Base-by-base conservation (phyloP, 345 rosid species). In the Lepidium africanum region DNA sequence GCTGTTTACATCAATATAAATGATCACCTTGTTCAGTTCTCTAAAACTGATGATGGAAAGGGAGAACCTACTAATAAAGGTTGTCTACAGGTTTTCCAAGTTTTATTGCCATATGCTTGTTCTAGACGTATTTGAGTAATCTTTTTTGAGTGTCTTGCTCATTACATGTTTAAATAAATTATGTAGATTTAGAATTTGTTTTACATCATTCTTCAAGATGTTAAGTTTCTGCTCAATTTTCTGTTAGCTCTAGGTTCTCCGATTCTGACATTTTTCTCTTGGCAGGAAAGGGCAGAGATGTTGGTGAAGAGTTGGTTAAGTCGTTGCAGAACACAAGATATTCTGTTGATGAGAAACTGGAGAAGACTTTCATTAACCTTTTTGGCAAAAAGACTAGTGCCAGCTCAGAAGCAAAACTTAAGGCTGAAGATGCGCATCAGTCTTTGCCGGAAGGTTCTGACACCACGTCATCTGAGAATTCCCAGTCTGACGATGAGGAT, bases 1-100 rank as follows among this genome's bases (percentile, higher is more conserved):
- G 99, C 99, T 16, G 95, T 94, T 76, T 94, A 91, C 82, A 91
- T 91, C 77, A 83, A 88, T 80, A 85, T 91, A 69, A 90, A 91
- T 68, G 96, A 91, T 47, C 96, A 89, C 68, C 77, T 88, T 69
- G 95, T 94, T 71, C 97, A 94, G 76, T 94, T 72, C 59, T 91
- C 99, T 67, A 85, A 89, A 70, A 77, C 72, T 63, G 92, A 90
- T 45, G 75, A 79, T 56, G 92, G 81, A 72, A 78, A 70, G 45
- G 91, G 68, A 11, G 86, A 74, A 53, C 58, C 75, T 57, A 38
- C 80, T 46, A 70, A n/a, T 36, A 86, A 88, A 91, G 99, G 96
- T 93, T 66, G 40, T 19, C 17, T 55, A 75, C 27, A 7, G 45
- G 45, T 7, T 68, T 49, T 69, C 47, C 40, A 53, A 63, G 41